A percentile compares a stretch with the other conserved stretches of the same genome.
phyloP scores from a whole-genome alignment of 2,329 filamentous ascomycete genomes.

The Aureobasidium uvarum region DNA sequence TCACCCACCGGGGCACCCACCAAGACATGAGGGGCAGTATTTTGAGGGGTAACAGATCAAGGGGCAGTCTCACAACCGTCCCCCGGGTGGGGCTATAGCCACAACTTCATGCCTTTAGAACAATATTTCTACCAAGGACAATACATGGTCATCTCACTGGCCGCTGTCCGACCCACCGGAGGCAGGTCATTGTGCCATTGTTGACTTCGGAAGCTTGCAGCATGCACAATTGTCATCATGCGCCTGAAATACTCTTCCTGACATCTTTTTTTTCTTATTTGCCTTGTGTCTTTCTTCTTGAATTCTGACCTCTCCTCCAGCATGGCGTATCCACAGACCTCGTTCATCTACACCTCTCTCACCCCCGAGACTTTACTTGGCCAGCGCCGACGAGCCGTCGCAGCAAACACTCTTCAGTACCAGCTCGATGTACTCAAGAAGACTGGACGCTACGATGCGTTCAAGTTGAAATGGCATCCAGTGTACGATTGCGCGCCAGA shows the following conservation, averaged over 20 bases:
- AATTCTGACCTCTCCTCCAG: too few relatives aligned
- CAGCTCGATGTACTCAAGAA: constrained; percentile 55
- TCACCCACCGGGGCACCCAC: too few relatives aligned
- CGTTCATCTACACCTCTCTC: constrained; percentile 41
- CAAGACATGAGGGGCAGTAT: too few relatives aligned
- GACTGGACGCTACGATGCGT: constrained; percentile 56
- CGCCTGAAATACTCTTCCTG: not conserved
- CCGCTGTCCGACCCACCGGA: too few relatives aligned
- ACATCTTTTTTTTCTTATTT: not conserved
- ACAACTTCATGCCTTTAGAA: too few relatives aligned
- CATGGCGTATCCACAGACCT: constrained; percentile 47
- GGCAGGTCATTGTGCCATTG: not conserved
- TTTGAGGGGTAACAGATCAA: too few relatives aligned
- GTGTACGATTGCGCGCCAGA: constrained; percentile 51
- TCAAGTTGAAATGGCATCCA: constrained; percentile 57
- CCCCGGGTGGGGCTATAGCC: too few relatives aligned
- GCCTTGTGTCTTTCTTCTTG: not conserved
- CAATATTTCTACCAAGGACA: too few relatives aligned
- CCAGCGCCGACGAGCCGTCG: constrained; percentile 43
- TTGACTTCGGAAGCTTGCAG: not conserved
- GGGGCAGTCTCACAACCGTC: too few relatives aligned
- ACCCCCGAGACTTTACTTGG: constrained; percentile 39
- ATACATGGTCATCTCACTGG: too few relatives aligned
- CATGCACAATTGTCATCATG: not conserved
- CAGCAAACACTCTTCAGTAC: constrained; percentile 49